Base-by-base conservation (phyloP, 306 rosid species). In the Carpinus viminea region DNA sequence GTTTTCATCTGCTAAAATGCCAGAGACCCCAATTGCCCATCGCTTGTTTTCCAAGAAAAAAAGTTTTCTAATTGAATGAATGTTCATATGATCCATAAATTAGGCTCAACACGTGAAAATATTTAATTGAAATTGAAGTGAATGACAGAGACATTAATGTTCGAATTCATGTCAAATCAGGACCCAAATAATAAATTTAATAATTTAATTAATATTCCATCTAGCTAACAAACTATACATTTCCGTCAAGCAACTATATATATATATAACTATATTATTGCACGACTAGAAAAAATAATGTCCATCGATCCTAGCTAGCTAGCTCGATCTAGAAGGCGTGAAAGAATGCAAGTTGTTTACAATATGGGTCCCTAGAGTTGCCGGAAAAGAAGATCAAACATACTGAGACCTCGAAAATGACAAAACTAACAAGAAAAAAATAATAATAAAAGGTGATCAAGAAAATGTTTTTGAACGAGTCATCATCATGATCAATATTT, bases 381-480 rank as follows among this genome's bases (percentile, higher is more conserved):
- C 72, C 51, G 41, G 51, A 41, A 18, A 64, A 66, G 51, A 41
- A 17, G 20, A 2, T 1, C 48, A 66, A 18, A 38, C 13, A 66
- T 18, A 66, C 13, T 18, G 50, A 41, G 18, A 66, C 72, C 72
- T 38, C 26, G 11, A 10, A 66, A 66, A 4, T 17, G 15, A 18
- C 71, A 47, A 66, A 34, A 57, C 10, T 9, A 9, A 2, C 36
- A 59, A 36, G 72, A 41, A 12, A 18, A 20, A n/a, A n/a, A n/a
- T n/a, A n/a, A n/a, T n/a, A n/a, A 5, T 17, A 36, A 17, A 36
- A 43, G 26, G 71, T 16, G n/a, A n/a, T n/a, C 71, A 4, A 18
- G 46, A 28, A 4, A 66, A 76, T 80, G 65, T 57, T 51, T 68
- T 61, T 57, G 76, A 78, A 75, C 12, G 59, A 21, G 56, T 77